Conservation (phyloP, 2,329 filamentous ascomycete species). For the Colletotrichum paranaense region DNA sequence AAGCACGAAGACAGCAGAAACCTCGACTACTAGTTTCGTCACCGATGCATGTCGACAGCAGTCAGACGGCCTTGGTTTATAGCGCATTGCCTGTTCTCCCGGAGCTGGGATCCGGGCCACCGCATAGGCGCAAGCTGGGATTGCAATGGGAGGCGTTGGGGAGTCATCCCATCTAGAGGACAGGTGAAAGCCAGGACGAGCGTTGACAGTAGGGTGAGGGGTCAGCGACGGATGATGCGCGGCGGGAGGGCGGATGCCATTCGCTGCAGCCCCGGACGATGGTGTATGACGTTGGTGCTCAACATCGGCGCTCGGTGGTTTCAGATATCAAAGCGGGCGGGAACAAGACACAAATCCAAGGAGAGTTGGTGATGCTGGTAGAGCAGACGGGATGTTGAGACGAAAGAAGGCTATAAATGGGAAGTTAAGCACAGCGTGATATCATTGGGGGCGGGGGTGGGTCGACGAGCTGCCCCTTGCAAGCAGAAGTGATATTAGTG, state of each 20-base stretch:
- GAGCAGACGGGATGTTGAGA: conserved; percentile 4
- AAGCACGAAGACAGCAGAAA: not conserved
- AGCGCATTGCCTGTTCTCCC: not conserved
- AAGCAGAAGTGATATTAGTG: not conserved
- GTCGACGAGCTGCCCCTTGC: not conserved
- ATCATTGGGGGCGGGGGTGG: not conserved
- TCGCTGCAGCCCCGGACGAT: not conserved
- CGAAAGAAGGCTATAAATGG: conserved; percentile 2
- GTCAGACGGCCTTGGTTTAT: not conserved
- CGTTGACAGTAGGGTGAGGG: not conserved
- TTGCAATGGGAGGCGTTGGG: not conserved
- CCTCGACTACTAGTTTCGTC: not conserved
- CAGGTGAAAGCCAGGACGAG: not conserved
- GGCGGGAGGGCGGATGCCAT: not conserved
- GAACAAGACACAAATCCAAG: not conserved
- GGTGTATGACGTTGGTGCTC: not conserved
- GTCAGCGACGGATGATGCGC: not conserved
- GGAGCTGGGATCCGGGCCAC: not conserved
- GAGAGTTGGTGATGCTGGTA: conserved; percentile 5
- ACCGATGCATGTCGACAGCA: not conserved
- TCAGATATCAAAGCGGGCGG: conserved; percentile 3
- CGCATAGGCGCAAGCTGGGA: not conserved
- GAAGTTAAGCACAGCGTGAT: not conserved
- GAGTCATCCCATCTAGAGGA: not conserved
- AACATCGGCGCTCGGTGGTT: conserved; percentile 21